Conservation (phyloP, 2,329 filamentous ascomycete species). For the Fusarium sp. region DNA sequence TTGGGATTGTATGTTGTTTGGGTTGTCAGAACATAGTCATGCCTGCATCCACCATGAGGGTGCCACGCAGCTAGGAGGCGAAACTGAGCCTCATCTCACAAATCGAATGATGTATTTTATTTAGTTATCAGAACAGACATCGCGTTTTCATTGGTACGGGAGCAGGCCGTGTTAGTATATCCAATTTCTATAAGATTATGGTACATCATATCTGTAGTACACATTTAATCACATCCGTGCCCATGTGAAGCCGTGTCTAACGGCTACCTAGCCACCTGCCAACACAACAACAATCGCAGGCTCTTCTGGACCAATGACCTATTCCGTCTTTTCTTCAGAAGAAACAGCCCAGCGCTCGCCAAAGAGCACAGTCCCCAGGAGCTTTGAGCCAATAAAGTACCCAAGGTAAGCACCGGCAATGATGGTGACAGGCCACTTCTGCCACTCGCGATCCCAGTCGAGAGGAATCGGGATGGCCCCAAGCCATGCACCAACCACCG, state of each 20-base stretch:
- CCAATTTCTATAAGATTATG: too few species aligned
- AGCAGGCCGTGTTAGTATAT: too few species aligned
- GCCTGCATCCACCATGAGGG: too few species aligned
- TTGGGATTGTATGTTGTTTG: too few species aligned
- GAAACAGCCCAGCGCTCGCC: slow-evolving; percentile 53
- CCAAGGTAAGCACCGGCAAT: slow-evolving; percentile 83
- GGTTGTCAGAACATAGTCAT: too few species aligned
- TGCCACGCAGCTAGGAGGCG: too few species aligned
- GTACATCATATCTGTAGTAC: too few species aligned
- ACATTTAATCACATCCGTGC: neutral
- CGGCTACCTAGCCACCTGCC: neutral
- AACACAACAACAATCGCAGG: neutral
- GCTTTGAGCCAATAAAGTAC: slow-evolving; percentile 73
- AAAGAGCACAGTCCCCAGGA: slow-evolving; percentile 62
- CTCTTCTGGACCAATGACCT: neutral
- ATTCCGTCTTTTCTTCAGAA: slow-evolving; percentile 45
- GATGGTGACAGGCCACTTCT: slow-evolving; percentile 96
- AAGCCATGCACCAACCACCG: slow-evolving; percentile 84
- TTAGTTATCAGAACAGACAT: too few species aligned
- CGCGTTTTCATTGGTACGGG: too few species aligned
- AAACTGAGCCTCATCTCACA: too few species aligned
- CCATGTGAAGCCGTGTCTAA: neutral
- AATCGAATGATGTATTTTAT: too few species aligned
- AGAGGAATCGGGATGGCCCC: slow-evolving; percentile 94
- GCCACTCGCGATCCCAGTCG: slow-evolving; percentile 99